Percentiles rank a stretch among this genome's conserved stretches.
Evolutionary conservation across 2,329 filamentous ascomycete species (phyloP).

Genomic region (Colletotrichum lini): DNA sequence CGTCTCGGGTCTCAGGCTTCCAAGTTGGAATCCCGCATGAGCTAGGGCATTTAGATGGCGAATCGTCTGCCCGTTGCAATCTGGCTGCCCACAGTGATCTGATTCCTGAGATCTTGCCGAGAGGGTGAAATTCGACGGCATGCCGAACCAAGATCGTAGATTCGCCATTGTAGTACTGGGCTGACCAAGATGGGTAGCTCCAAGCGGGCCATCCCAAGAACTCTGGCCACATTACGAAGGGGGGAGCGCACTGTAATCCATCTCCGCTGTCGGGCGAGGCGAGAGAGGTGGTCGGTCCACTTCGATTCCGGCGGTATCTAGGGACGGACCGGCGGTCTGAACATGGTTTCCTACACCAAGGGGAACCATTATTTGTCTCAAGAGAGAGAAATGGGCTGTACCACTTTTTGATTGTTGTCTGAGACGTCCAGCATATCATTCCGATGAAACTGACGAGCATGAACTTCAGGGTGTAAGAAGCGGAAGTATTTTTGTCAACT

Average conservation of each 20-base stretch:
- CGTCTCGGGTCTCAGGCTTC: not conserved
- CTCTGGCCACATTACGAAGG: not conserved
- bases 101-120: not conserved
- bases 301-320: not conserved
- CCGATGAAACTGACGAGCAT: not conserved
- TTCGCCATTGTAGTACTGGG: not conserved
- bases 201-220: not conserved
- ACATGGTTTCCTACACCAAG: too few species aligned
- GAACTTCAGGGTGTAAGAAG: not conserved
- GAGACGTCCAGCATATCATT: not conserved
- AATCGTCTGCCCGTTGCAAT: slow-evolving; percentile 1
- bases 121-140: not conserved
- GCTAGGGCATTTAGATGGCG: not conserved
- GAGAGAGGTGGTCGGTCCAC: not conserved
- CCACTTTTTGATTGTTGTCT: too few species aligned
- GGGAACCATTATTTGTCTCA: not conserved
- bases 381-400: too few species aligned
- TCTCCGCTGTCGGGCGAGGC: not conserved
- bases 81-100: not conserved
- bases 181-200: not conserved
- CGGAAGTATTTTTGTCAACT: too few species aligned
- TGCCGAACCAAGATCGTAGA: too few species aligned
- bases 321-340: not conserved
- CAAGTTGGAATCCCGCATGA: not conserved
- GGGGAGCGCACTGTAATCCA: not conserved